These are phyloP conservation scores for Trichophyton mentagrophytes DNA, from an alignment of 2,329 filamentous ascomycete species.

Conservation along the genomic window DNA sequence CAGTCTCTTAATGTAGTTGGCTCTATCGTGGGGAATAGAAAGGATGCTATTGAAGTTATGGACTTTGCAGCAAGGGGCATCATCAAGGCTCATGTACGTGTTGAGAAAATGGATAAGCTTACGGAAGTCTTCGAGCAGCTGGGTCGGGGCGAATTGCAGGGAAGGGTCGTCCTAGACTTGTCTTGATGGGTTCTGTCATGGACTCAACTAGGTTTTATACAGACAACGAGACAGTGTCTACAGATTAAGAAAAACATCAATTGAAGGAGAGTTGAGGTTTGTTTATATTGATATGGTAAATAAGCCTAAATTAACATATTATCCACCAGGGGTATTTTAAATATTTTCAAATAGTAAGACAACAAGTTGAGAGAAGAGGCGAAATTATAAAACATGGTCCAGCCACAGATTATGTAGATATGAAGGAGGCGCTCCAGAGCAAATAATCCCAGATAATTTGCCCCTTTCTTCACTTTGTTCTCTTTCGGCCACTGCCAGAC, in stretches of 20 bases:
- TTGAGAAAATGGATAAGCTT: slow-evolving; percentile 38
- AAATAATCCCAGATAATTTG: neutral
- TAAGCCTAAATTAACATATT: neutral
- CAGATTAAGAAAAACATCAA: neutral
- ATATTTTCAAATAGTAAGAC: neutral
- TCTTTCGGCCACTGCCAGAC: slow-evolving; percentile 20
- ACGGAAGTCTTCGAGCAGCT: slow-evolving; percentile 36
- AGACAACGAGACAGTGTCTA: neutral
- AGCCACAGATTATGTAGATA: neutral
- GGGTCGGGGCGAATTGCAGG: slow-evolving; percentile 32
- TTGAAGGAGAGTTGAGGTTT: neutral
- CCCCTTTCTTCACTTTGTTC: slow-evolving; percentile 18
- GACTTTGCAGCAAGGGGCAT: slow-evolving; percentile 38
- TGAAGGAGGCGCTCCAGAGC: neutral
- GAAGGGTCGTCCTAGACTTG: slow-evolving; percentile 38
- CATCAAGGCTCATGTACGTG: slow-evolving; percentile 33
- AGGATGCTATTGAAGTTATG: slow-evolving; percentile 39
- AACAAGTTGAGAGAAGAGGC: neutral
- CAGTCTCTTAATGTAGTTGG: slow-evolving; percentile 38
- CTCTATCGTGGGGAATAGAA: slow-evolving; percentile 39
- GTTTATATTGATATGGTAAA: neutral
- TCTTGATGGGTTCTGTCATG: slow-evolving; percentile 6
- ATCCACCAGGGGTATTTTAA: neutral
- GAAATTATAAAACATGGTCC: neutral
- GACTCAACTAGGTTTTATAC: too few relatives aligned